Evolutionary conservation across 1,139 yeast species (phyloP), one percentile per base, ranked within the genome.

Genomic region (Suhomyces terraborum): DNA sequence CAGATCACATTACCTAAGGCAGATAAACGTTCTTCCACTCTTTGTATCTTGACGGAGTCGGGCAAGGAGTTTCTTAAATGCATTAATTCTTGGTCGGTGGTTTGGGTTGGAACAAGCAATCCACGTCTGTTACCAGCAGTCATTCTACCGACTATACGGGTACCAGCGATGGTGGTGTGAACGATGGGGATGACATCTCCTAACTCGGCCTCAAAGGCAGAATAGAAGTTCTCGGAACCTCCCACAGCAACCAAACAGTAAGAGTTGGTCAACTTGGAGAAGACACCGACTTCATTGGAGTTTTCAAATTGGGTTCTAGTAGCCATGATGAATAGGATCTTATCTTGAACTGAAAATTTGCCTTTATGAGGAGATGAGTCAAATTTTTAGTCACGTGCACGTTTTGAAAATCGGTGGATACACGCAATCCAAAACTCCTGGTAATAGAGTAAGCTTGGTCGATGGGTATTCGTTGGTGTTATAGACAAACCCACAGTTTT

Each of bases 121-220:
- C 99, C 99, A 64, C 98, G 81, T 75, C 98, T 84, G 77, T 94
- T 94, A 59, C 99, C 99, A 30, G 97, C 97, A 31, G 96, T 87
- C 96, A 94, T 87, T 66, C 98, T 81, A 54, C 99, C 99, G 47
- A 94, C 88, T 52, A 94, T 94, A 69, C 98, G 85, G 55, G 96
- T 89, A 54, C 98, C 98, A 32, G 97, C 97, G 57, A 94, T 93
- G 48, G 98, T 93, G 43, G 98, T 88, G 63, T 93, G 97, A 50
- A 88, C 94, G 58, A 93, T 89, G 44, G 98, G 98, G 48, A 94
- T 82, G 45, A 88, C 91, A 68, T 91, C 98, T 47, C 97, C 97
- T 52, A 94, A 75, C 68, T 93, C 97, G 43, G 96, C 96, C 73
- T 94, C 98, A 62, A 93, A 93, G 31, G 97, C 95, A 49, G 97